These are phyloP conservation scores for Pseudotulostoma volvatum DNA, from an alignment of 495 filamentous ascomycete species.

Conservation along the genomic window DNA sequence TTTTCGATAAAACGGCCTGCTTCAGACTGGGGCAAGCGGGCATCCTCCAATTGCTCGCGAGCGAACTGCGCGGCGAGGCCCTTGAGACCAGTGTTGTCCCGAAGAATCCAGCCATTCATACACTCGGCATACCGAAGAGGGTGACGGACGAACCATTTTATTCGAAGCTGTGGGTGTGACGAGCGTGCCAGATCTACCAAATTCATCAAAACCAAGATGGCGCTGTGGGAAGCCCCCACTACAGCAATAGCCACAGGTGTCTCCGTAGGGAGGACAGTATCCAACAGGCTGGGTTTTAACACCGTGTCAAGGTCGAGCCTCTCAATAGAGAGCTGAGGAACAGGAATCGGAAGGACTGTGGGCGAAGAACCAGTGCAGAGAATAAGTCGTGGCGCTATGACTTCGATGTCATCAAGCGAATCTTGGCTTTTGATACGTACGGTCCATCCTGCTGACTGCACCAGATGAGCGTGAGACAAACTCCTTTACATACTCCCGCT, in stretches of 20 bases:
- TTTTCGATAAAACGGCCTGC: conserved; percentile 35
- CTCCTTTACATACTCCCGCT: conserved; percentile 1
- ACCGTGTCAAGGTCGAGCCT: conserved; percentile 38
- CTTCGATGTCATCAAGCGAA: conserved; percentile 16
- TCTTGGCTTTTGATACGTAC: conserved; percentile 21
- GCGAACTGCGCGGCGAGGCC: conserved; percentile 44
- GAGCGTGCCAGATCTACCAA: conserved; percentile 33
- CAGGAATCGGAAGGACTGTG: conserved; percentile 24
- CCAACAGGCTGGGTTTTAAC: conserved; percentile 37
- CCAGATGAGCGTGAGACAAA: conserved; percentile 3
- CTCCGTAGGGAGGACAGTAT: conserved; percentile 20
- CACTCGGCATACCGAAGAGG: conserved; percentile 42
- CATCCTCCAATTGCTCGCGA: conserved; percentile 36
- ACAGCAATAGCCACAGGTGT: conserved; percentile 31
- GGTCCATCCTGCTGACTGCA: conserved; percentile 26
- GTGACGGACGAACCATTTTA: conserved; percentile 46
- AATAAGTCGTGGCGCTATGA: conserved; percentile 28
- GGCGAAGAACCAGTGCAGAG: conserved; percentile 44
- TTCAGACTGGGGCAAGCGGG: conserved; percentile 24
- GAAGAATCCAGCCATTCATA: conserved; percentile 44
- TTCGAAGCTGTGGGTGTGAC: conserved; percentile 33
- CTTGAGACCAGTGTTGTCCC: conserved; percentile 48
- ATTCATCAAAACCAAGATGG: conserved; percentile 44
- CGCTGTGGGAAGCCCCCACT: conserved; percentile 44
- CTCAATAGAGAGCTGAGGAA: conserved; percentile 14